Conservation (phyloP, 148 eudicot genomes). For the Fagopyrum esculentum region DNA sequence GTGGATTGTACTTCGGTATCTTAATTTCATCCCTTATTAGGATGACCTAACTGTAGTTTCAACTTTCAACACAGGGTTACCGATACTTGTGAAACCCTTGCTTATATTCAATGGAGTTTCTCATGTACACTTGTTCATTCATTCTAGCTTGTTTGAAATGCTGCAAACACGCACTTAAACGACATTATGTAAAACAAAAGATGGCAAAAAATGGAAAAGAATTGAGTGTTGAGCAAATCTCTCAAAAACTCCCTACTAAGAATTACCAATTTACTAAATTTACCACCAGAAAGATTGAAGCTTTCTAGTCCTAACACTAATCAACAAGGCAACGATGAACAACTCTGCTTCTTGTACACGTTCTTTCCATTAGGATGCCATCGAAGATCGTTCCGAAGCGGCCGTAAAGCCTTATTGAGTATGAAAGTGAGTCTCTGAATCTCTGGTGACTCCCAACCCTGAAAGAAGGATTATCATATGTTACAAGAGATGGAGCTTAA, state of each 20-base stretch:
- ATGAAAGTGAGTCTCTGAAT: neutral
- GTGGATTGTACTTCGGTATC: neutral
- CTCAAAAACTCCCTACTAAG: too few relatives aligned
- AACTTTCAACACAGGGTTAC: too few relatives aligned
- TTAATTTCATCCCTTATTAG: neutral
- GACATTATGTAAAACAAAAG: too few relatives aligned
- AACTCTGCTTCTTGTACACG: neutral
- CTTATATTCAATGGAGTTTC: neutral
- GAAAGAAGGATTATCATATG: slow-evolving; percentile 1
- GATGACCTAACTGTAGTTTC: too few relatives aligned
- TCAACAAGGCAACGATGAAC: too few relatives aligned
- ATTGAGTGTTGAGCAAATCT: too few relatives aligned
- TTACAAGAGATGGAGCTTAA: neutral
- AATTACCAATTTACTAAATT: too few relatives aligned
- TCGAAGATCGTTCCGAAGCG: neutral
- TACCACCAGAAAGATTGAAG: too few relatives aligned
- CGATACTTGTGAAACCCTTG: neutral
- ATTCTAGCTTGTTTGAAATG: too few relatives aligned
- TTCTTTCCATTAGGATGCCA: neutral
- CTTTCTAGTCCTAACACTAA: neutral
- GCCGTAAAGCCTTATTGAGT: neutral
- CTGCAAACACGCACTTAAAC: too few relatives aligned
- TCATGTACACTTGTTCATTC: too few relatives aligned
- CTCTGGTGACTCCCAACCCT: neutral
- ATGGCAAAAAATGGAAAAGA: too few relatives aligned